Percentiles rank a stretch among this genome's conserved stretches.
Conservation (phyloP, 1,139 yeast species). For the Yamadazyma sp. region DNA sequence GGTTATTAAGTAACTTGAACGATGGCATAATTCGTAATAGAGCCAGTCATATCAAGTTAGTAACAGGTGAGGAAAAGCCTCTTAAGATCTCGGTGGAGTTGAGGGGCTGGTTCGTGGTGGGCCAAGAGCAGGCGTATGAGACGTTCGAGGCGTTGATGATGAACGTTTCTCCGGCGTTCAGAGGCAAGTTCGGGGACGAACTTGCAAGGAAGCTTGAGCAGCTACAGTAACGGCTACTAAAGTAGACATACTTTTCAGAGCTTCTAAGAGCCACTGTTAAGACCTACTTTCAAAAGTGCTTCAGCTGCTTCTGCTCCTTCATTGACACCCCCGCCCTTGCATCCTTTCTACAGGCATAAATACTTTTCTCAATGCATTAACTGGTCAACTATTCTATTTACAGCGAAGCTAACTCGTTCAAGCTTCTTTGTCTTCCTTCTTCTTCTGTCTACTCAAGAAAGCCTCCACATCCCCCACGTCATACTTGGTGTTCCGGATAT, state of each 20-base stretch:
- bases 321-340: too few species aligned
- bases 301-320: too few species aligned
- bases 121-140: constrained; percentile 27
- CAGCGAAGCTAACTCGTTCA: too few species aligned
- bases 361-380: background rate
- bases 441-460: constrained; percentile 26
- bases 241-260: too few species aligned
- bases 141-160: constrained; percentile 49
- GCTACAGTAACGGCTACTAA: background rate
- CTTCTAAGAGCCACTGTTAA: too few species aligned
- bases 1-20: constrained; percentile 4
- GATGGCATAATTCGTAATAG: constrained; percentile 9
- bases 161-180: constrained; percentile 34
- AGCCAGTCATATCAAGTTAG: constrained; percentile 11
- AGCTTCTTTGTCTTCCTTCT: constrained; percentile 8
- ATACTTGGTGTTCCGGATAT: constrained; percentile 77
- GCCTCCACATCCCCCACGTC: constrained; percentile 80
- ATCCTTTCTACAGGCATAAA: too few species aligned
- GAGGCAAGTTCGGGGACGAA: constrained; percentile 27
- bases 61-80: constrained; percentile 9
- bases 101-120: constrained; percentile 35
- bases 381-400: constrained; percentile 1
- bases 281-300: too few species aligned
- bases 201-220: constrained; percentile 20
- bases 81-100: constrained; percentile 29